A percentile compares a stretch with the other conserved stretches of the same genome.
These are phyloP conservation scores for Porphyrellus sp. DNA, from an alignment of 1,284 basidiomycete species.

Conservation along the genomic window DNA sequence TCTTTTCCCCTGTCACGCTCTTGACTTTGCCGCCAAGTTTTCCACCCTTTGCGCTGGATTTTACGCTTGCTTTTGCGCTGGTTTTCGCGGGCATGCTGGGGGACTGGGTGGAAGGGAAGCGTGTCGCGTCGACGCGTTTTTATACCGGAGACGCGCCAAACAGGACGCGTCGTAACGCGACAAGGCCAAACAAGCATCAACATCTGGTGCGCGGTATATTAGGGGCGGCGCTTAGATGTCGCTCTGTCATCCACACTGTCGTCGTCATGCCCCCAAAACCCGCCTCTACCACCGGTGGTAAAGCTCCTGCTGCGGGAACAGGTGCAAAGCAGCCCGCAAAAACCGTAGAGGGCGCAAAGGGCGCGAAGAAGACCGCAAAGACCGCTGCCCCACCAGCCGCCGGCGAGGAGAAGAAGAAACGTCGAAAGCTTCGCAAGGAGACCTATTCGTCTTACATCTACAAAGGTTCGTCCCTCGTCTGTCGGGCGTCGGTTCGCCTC, in stretches of 20 bases:
- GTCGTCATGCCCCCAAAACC: constrained; percentile 71
- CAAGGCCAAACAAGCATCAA: constrained; percentile 40
- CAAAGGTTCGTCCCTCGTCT: constrained; percentile 55
- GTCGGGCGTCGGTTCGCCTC: neutral
- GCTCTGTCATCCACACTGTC: constrained; percentile 18
- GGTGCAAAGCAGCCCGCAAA: constrained; percentile 78
- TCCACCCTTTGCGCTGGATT: constrained; percentile 37
- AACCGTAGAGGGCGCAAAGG: constrained; percentile 66
- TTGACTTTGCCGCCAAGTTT: constrained; percentile 55
- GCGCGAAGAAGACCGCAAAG: constrained; percentile 82
- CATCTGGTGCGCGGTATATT: constrained; percentile 42
- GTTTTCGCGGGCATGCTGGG: constrained; percentile 33
- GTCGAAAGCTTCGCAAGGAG: constrained; percentile 79
- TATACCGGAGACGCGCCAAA: constrained; percentile 38
- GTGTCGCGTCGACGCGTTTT: constrained; percentile 25
- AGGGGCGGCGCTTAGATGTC: constrained; percentile 23
- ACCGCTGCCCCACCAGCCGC: constrained; percentile 54
- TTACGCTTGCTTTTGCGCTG: constrained; percentile 44
- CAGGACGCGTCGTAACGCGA: constrained; percentile 41
- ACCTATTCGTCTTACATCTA: constrained; percentile 95
- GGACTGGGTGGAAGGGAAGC: constrained; percentile 3
- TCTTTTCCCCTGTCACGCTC: constrained; percentile 44
- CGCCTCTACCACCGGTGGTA: constrained; percentile 71
- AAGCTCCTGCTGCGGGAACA: constrained; percentile 74
- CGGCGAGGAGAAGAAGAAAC: constrained; percentile 86